Evolutionary conservation across 768 basidiomycete genomes (phyloP), one percentile per base, ranked within the genome.

Genomic region (Collybia sordida): DNA sequence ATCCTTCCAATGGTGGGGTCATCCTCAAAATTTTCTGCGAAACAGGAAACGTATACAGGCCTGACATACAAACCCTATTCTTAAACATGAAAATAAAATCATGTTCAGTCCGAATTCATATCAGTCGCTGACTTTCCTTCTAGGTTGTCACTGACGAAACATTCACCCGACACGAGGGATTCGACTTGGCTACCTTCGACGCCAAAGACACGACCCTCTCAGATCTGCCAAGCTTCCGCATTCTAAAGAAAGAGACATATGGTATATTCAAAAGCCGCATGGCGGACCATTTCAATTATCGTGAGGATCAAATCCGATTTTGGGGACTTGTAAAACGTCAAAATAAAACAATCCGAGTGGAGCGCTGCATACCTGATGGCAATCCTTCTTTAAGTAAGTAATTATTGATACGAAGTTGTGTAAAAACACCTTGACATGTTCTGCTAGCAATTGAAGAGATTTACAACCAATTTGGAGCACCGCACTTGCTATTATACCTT

Each of bases 291-390:
- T 93, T 95, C 74, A 86, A 88, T 62, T 76, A 83, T 60, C 83
- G 87, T 3, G 92, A 94, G 63, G 87, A 80, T 61, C 89, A 94
- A 60, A 86, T 97, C 59, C 84, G 94, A 15, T 74, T 98, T 24
- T 99, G 97, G 97, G 96, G 98, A 3, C 70, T 99, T 25, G 97
- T 98, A 41, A 98, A 98, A 67, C 84, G 97, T 23, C 97, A 99
- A 69, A 99, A 99, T 73, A 99, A 98, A 78, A 98, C 97, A 6
- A 93, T 98, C 50, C 83, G 97, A 54, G 96, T 96, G 19, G 97
- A 99, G 71, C 91, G 91, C 6, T 90, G 85, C 52, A 93, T 98
- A 50, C 92, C 93, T 14, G 97, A 99, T 69, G 14, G n/a, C n/a
- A n/a, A n/a, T n/a, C n/a, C n/a, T n/a, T n/a, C n/a, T n/a, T n/a